Evolutionary conservation across 1,284 basidiomycete species (phyloP).

Genomic region (Pseudozyma sp.): DNA sequence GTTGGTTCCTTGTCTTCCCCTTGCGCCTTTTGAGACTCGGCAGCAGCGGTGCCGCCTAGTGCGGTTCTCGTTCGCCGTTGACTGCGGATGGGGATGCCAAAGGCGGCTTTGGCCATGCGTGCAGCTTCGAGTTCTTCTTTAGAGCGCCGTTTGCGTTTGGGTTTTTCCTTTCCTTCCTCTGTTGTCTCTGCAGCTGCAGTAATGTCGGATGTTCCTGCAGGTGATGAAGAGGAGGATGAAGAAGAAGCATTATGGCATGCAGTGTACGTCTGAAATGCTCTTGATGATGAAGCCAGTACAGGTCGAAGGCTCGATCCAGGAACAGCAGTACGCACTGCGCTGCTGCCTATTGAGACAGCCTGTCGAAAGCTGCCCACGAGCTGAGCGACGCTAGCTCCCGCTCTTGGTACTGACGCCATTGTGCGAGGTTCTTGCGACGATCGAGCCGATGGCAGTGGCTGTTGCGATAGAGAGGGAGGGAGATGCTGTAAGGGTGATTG

Average conservation of each 20-base stretch:
- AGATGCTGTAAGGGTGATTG: not conserved
- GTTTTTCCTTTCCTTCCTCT: slow-evolving; percentile 5
- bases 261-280: slow-evolving; percentile 14
- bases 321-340: not conserved
- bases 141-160: slow-evolving; percentile 17
- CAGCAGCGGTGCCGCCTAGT: slow-evolving; percentile 1
- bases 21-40: not conserved
- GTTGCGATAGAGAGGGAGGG: not conserved
- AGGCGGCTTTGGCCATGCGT: slow-evolving; percentile 14
- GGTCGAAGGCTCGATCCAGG: not conserved
- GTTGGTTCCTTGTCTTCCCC: not conserved
- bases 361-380: slow-evolving; percentile 3
- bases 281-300: not conserved
- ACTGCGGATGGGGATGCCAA: slow-evolving; percentile 24
- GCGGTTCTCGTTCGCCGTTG: slow-evolving; percentile 18
- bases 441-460: not conserved
- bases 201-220: not conserved
- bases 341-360: not conserved
- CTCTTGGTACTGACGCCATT: slow-evolving; percentile 16
- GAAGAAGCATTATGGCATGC: not conserved
- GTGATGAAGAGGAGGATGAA: not conserved
- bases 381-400: slow-evolving; percentile 1
- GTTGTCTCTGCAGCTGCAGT: not conserved
- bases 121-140: slow-evolving; percentile 26
- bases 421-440: not conserved